Evolutionary conservation across 169 alveolate species (phyloP).

Genomic region (Eimeria acervulina): DNA sequence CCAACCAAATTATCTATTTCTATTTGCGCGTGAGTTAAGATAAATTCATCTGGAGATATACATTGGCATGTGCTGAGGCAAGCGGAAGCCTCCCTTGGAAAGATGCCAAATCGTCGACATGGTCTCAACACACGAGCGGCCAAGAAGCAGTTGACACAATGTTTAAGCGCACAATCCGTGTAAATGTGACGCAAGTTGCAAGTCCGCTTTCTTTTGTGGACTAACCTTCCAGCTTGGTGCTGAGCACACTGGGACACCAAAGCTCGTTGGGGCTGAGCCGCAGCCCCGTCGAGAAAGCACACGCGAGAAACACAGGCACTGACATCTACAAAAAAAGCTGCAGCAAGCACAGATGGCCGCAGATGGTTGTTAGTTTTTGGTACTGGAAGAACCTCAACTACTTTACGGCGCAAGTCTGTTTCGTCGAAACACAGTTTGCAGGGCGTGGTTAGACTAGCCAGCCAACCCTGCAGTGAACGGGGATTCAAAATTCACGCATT

Average conservation of each 20-base stretch:
- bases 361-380: neutral
- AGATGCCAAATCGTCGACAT: too few relatives aligned
- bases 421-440: neutral
- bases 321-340: conserved; percentile 1
- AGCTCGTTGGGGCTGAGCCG: conserved; percentile 52
- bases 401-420: neutral
- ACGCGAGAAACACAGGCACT: neutral
- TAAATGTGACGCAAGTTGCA: too few relatives aligned
- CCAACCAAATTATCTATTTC: neutral
- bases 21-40: neutral
- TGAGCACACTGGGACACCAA: neutral
- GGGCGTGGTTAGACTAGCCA: neutral
- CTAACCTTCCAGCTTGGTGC: neutral
- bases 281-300: conserved; percentile 56
- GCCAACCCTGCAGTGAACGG: neutral
- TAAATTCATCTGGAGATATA: neutral
- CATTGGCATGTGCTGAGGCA: neutral
- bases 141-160: too few relatives aligned
- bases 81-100: too few relatives aligned
- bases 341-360: neutral
- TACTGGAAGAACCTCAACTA: neutral
- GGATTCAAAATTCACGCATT: neutral
- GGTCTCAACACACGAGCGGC: too few relatives aligned
- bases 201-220: too few relatives aligned
- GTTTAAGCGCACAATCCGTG: too few relatives aligned